These are phyloP conservation scores for Volvox africanus DNA, from an alignment of 139 green algal species.

Conservation along the genomic window DNA sequence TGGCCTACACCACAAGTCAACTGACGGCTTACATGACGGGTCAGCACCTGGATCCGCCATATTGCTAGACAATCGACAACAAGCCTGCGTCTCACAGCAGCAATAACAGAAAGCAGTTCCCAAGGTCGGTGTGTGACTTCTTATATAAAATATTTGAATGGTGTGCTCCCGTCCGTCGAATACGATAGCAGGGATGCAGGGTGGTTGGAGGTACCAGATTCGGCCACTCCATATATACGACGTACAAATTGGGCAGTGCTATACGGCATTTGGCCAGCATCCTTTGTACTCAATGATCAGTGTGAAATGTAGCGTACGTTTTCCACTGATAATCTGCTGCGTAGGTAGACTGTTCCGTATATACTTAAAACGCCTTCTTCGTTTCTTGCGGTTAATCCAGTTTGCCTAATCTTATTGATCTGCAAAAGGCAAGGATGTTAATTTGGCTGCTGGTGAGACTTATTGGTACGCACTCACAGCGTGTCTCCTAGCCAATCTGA, in stretches of 20 bases:
- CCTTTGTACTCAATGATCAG: too few species aligned
- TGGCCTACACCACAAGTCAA: neutral
- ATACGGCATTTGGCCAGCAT: too few species aligned
- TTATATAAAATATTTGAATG: neutral
- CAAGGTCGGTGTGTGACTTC: too few species aligned
- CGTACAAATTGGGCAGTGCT: too few species aligned
- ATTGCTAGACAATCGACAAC: neutral
- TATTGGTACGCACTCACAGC: neutral
- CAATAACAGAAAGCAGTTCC: too few species aligned
- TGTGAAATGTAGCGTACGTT: too few species aligned
- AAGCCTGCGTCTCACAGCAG: too few species aligned
- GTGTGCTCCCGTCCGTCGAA: neutral
- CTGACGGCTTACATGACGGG: slow-evolving; percentile 12
- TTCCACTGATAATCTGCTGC: neutral
- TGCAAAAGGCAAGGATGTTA: neutral
- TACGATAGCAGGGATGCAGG: too few species aligned
- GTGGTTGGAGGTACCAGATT: too few species aligned
- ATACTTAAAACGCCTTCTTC: neutral
- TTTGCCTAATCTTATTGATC: neutral
- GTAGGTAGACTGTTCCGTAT: neutral
- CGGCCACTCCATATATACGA: too few species aligned
- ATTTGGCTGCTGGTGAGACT: slow-evolving; percentile 2
- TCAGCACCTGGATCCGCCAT: slow-evolving; percentile 19
- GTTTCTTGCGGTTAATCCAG: neutral
- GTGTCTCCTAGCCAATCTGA: neutral